These are phyloP conservation scores for Gossypium thurberi DNA, from an alignment of 345 rosid genomes.

Conservation along the genomic window DNA sequence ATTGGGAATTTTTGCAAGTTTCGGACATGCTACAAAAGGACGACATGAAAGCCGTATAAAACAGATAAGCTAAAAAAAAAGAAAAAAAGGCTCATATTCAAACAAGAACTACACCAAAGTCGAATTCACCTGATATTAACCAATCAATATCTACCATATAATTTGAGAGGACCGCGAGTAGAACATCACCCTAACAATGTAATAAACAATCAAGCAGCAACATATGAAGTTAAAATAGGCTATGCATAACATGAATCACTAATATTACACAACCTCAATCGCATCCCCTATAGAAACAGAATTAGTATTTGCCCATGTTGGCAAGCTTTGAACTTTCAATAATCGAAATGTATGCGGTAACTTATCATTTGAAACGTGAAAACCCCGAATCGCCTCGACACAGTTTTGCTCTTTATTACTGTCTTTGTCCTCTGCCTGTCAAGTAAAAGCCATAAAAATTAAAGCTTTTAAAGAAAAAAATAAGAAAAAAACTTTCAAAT, in stretches of 20 bases:
- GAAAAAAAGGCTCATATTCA: background rate
- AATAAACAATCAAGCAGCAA: slow-evolving; percentile 13
- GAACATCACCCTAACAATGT: slow-evolving; percentile 60
- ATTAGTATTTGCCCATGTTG: slow-evolving; percentile 83
- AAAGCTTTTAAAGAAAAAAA: background rate
- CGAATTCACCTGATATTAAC: slow-evolving; percentile 53
- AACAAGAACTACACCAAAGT: background rate
- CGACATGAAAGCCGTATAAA: background rate
- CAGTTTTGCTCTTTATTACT: background rate
- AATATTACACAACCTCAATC: slow-evolving; percentile 44
- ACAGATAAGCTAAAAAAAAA: background rate
- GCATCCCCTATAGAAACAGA: slow-evolving; percentile 82
- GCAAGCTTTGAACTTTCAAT: slow-evolving; percentile 63
- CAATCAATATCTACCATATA: slow-evolving; percentile 95
- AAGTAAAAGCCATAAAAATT: background rate
- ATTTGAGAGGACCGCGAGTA: slow-evolving; percentile 68
- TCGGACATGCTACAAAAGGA: slow-evolving; percentile 61
- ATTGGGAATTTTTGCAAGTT: slow-evolving; percentile 56
- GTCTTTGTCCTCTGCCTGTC: slow-evolving; percentile 29
- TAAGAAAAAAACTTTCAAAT: background rate
- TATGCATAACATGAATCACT: background rate
- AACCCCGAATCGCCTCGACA: slow-evolving; percentile 48
- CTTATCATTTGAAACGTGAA: slow-evolving; percentile 36
- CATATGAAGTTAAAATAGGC: background rate
- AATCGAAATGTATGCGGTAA: slow-evolving; percentile 57